Conservation (phyloP, 2,329 filamentous ascomycete species). For the Cladosporium sp. region DNA sequence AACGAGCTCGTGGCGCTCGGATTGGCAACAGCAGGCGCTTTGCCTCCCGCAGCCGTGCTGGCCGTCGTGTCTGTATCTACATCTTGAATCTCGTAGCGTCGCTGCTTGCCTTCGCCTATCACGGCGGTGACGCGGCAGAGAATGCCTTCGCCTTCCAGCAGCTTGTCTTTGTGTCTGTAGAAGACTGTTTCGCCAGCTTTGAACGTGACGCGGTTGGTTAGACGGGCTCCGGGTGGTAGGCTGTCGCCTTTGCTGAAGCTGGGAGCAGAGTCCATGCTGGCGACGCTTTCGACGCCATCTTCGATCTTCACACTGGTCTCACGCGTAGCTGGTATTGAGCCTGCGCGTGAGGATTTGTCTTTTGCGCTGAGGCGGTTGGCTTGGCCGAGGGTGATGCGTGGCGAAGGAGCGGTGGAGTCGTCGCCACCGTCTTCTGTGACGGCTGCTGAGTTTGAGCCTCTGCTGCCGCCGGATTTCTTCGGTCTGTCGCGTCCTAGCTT, state of each 20-base stretch:
- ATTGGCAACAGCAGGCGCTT: slow-evolving; percentile 34
- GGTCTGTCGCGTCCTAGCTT: slow-evolving; percentile 31
- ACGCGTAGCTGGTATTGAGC: slow-evolving; percentile 49
- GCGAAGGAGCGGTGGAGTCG: slow-evolving; percentile 39
- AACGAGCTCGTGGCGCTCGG: slow-evolving; percentile 30
- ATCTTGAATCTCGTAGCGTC: slow-evolving; percentile 56
- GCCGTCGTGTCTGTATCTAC: slow-evolving; percentile 41
- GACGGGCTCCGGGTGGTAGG: slow-evolving; percentile 23
- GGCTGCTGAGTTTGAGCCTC: slow-evolving; percentile 28
- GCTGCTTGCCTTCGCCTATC: slow-evolving; percentile 57
- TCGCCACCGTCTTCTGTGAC: slow-evolving; percentile 34
- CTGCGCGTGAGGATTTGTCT: slow-evolving; percentile 41
- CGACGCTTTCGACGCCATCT: slow-evolving; percentile 48
- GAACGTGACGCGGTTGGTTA: slow-evolving; percentile 36
- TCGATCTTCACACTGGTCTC: slow-evolving; percentile 56
- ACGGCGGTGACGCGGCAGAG: slow-evolving; percentile 54
- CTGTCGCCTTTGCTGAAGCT: slow-evolving; percentile 25
- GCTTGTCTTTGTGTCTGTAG: slow-evolving; percentile 48
- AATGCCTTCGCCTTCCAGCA: slow-evolving; percentile 53
- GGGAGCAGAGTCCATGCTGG: slow-evolving; percentile 45
- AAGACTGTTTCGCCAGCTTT: slow-evolving; percentile 52
- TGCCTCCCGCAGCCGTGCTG: slow-evolving; percentile 34
- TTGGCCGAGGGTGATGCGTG: slow-evolving; percentile 32
- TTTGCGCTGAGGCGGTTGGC: slow-evolving; percentile 36
- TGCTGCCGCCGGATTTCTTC: slow-evolving; percentile 31